Evolutionary conservation across 2,329 filamentous ascomycete species (phyloP), one percentile per base, ranked within the genome.

Genomic region (Rachicladosporium sp.): DNA sequence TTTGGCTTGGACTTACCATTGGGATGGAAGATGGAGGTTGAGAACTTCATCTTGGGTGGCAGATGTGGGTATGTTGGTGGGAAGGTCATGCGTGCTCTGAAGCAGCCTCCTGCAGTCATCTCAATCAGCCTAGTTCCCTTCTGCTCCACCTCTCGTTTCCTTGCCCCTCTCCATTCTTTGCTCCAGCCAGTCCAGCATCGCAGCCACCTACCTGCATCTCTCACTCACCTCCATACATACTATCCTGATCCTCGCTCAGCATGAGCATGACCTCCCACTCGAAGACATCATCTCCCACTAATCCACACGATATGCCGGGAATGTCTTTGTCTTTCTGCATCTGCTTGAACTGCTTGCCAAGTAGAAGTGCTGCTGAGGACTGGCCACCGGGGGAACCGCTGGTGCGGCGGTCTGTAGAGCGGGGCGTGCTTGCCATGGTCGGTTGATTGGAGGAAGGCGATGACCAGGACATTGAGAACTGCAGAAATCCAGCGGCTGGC

Each of bases 261-360:
- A 98, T 96, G 45, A 98, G 76, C 83, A 95, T 94, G 13, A 96
- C 87, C 63, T 96, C 88, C 91, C 91, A 98, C 67, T 93, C 83
- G 50, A 95, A 95, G 7, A 96, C 78, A 59, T 93, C 82, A 60
- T 82, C 83, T 54, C 80, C 78, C 38, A 88, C 78, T 33, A 98
- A 69, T 0, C 91, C 91, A 53, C 86, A 93, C 45, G 87, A 95
- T 56, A 96, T 94, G 38, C 89, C 91, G 0, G 86, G 86, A 35
- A 96, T 82, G 62, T 94, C 87, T 58, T 87, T 89, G 60, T 85
- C 80, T 15, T 74, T 78, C 64, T 93, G 85, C 77, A 98, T 96
- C 59, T 93, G 80, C 68, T 93, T 93, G 49, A 96, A 76, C 65
- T 96, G 89, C 42, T 83, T 78, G 52, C 74, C 69, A 35, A 98